Conservation (phyloP, 2,329 filamentous ascomycete species). For the Colletotrichum euphorbiae region DNA sequence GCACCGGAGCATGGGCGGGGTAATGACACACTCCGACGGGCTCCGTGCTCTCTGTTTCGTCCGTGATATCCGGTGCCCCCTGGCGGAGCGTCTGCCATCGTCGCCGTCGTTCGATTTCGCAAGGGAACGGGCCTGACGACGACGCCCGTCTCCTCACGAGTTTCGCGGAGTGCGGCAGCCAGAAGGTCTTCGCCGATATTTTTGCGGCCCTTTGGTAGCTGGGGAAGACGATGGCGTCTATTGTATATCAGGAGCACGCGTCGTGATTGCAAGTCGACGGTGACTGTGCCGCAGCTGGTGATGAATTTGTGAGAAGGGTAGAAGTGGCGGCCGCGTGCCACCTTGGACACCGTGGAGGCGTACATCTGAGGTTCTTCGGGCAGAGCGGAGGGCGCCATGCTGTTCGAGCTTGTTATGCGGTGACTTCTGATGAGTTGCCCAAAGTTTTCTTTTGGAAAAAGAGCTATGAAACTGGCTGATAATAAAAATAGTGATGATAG, state of each 20-base stretch:
- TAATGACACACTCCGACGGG: neutral
- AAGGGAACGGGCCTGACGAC: constrained; percentile 52
- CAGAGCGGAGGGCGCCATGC: constrained; percentile 32
- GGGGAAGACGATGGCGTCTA: constrained; percentile 54
- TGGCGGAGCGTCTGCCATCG: constrained; percentile 42
- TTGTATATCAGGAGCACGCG: constrained; percentile 59
- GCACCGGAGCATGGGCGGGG: constrained; percentile 45
- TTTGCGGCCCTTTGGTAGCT: constrained; percentile 62
- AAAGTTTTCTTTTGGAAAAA: neutral
- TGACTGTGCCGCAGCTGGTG: constrained; percentile 61
- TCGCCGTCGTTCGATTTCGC: constrained; percentile 57
- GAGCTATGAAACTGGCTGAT: neutral
- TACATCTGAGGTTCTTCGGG: constrained; percentile 25
- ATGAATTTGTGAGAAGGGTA: constrained; percentile 55
- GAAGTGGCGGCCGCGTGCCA: constrained; percentile 44
- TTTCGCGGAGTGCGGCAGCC: constrained; percentile 58
- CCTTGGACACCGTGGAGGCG: constrained; percentile 26
- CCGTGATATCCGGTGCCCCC: constrained; percentile 43
- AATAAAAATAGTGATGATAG: neutral
- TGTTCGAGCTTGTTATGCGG: neutral
- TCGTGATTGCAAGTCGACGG: constrained; percentile 51
- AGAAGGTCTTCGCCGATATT: constrained; percentile 58
- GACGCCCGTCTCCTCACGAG: constrained; percentile 61
- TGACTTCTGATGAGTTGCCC: no score
- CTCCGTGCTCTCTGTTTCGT: constrained; percentile 5